Conservation (phyloP, 148 eudicot genomes). For the Persicaria tinctoria region DNA sequence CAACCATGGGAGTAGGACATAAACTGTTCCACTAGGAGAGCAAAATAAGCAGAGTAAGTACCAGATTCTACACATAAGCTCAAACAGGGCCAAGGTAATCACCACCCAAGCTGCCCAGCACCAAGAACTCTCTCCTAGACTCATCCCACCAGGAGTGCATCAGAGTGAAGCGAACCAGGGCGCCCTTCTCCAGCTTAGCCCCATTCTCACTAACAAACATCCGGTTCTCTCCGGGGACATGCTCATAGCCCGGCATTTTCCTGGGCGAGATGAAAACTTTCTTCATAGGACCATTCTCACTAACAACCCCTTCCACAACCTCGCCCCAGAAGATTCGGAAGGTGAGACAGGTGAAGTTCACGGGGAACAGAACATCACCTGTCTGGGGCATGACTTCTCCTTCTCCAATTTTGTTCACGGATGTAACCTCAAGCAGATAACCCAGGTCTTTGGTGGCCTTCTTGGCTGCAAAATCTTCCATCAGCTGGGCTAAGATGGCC, state of each 20-base stretch:
- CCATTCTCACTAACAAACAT: slow-evolving; percentile 51
- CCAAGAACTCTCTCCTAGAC: slow-evolving; percentile 49
- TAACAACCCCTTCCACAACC: slow-evolving; percentile 50
- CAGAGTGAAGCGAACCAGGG: slow-evolving; percentile 39
- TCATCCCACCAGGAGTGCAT: slow-evolving; percentile 51
- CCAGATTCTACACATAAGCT: neutral
- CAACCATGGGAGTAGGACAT: neutral
- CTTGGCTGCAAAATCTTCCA: slow-evolving; percentile 56
- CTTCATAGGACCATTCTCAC: slow-evolving; percentile 64
- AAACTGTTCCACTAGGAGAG: neutral
- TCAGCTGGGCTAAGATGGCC: slow-evolving; percentile 40
- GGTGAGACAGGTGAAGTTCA: slow-evolving; percentile 49
- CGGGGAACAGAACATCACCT: slow-evolving; percentile 69
- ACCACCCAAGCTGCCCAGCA: slow-evolving; percentile 53
- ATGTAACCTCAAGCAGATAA: slow-evolving; percentile 52
- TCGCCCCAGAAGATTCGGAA: slow-evolving; percentile 55
- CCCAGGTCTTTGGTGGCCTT: slow-evolving; percentile 56
- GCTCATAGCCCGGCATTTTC: slow-evolving; percentile 56
- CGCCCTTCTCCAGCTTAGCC: slow-evolving; percentile 53
- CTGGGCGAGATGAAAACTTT: slow-evolving; percentile 48
- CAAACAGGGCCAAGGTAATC: slow-evolving; percentile 56
- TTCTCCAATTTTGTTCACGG: slow-evolving; percentile 47
- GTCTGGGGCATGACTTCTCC: slow-evolving; percentile 53
- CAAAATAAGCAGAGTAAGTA: neutral
- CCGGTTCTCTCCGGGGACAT: slow-evolving; percentile 53